These are phyloP conservation scores for Sporothrix brunneoviolacea DNA, from an alignment of 2,329 filamentous ascomycete genomes.

Conservation along the genomic window DNA sequence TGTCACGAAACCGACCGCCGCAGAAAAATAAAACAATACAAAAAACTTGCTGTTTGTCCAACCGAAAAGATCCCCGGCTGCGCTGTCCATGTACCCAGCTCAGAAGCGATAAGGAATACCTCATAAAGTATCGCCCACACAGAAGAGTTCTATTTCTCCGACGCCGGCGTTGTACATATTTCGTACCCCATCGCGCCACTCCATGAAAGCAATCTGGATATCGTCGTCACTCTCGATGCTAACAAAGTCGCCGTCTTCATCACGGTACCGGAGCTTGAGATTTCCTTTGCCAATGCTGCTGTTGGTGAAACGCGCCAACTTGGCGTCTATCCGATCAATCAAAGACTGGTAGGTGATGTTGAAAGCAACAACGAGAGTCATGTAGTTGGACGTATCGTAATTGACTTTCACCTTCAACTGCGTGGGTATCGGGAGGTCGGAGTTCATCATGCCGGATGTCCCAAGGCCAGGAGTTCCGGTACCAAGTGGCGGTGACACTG, in stretches of 20 bases:
- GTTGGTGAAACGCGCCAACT: conserved; percentile 78
- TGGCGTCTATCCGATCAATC: conserved; percentile 92
- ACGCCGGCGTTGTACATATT: conserved; percentile 60
- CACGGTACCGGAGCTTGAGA: conserved; percentile 81
- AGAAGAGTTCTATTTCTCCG: conserved; percentile 86
- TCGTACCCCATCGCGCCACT: conserved; percentile 70
- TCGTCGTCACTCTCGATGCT: conserved; percentile 94
- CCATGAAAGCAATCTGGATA: conserved; percentile 90
- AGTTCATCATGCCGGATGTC: conserved; percentile 22
- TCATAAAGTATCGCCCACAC: conserved; percentile 42
- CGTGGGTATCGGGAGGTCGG: conserved; percentile 50
- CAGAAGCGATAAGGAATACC: not conserved
- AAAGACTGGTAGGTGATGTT: conserved; percentile 92
- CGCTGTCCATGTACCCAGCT: no score
- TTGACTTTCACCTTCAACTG: conserved; percentile 96
- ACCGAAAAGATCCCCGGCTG: not conserved
- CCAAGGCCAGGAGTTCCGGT: conserved; percentile 30
- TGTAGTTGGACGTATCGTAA: conserved; percentile 76
- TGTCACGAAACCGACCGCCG: not conserved
- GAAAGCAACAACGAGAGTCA: conserved; percentile 91
- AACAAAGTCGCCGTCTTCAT: conserved; percentile 88
- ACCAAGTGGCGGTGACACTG: conserved; percentile 27
- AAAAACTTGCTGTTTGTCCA: not conserved
- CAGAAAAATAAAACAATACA: no score
- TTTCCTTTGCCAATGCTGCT: conserved; percentile 76